Conservation (phyloP, 2,329 filamentous ascomycete genomes). For the Aspergillus pseudoglaucus region DNA sequence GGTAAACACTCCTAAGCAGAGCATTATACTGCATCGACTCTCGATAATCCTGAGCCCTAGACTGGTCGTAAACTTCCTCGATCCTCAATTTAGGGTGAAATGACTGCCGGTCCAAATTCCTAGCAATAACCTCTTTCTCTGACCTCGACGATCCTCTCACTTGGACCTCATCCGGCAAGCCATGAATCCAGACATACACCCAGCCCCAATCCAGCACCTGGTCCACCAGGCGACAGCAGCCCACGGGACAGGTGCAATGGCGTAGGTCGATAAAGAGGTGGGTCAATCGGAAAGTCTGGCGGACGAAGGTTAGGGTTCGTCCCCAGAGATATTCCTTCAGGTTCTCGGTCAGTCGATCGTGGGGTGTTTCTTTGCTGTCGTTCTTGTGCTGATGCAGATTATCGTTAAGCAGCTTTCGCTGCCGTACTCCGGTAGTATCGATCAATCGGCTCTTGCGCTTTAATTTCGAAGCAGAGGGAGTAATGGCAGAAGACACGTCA, state of each 20-base stretch:
- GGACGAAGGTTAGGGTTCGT: slow-evolving; percentile 16
- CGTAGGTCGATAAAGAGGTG: slow-evolving; percentile 12
- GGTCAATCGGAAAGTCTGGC: slow-evolving; percentile 12
- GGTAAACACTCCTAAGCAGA: slow-evolving; percentile 2
- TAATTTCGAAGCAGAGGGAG: neutral
- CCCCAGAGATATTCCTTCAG: slow-evolving; percentile 17
- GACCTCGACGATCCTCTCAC: slow-evolving; percentile 8
- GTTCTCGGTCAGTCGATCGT: slow-evolving; percentile 10
- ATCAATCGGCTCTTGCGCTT: neutral
- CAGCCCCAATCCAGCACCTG: slow-evolving; percentile 15
- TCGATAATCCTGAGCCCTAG: neutral
- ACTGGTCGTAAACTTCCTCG: slow-evolving; percentile 5
- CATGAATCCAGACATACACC: slow-evolving; percentile 11
- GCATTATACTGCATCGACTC: neutral
- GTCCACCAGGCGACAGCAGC: slow-evolving; percentile 14
- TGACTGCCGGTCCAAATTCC: slow-evolving; percentile 6
- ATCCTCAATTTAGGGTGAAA: slow-evolving; percentile 2
- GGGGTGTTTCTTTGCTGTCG: neutral
- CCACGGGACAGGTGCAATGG: slow-evolving; percentile 11
- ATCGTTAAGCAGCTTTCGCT: neutral
- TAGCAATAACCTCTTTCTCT: slow-evolving; percentile 8
- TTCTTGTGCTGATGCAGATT: neutral
- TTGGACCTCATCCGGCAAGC: slow-evolving; percentile 11
- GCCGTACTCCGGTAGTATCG: neutral
- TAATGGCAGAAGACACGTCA: neutral